Evolutionary conservation across 257 asterid species (phyloP).

Genomic region (Solanum corneliomulleri): DNA sequence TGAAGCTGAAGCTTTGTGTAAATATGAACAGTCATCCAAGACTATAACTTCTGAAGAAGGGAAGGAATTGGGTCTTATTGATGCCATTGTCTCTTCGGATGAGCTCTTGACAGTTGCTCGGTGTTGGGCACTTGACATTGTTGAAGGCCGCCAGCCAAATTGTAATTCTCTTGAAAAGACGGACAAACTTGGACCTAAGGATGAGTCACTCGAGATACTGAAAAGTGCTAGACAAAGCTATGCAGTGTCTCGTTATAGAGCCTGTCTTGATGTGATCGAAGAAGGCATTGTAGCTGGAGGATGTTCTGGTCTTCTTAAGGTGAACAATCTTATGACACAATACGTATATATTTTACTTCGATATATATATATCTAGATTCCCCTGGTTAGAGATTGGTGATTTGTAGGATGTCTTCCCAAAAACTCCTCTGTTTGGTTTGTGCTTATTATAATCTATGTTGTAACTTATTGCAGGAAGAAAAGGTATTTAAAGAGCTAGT

Average conservation of each 20-base stretch:
- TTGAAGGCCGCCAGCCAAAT: conserved; percentile 30
- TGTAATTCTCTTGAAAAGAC: conserved; percentile 34
- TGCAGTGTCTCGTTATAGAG: conserved; percentile 18
- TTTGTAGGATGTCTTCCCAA: not conserved
- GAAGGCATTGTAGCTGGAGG: conserved; percentile 42
- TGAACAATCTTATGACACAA: not conserved
- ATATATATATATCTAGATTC: too few relatives aligned
- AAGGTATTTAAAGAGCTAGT: conserved; percentile 46
- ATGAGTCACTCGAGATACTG: conserved; percentile 34
- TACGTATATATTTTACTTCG: not conserved
- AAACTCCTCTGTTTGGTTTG: not conserved
- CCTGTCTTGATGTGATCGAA: conserved; percentile 46
- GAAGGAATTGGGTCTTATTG: conserved; percentile 32
- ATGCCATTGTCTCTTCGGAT: conserved; percentile 37
- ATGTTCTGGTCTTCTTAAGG: conserved; percentile 39
- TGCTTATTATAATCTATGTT: not conserved
- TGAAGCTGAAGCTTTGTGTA: not conserved
- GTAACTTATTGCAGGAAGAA: conserved; percentile 28
- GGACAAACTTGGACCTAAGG: conserved; percentile 35
- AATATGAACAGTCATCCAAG: conserved; percentile 36
- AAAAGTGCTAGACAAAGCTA: conserved; percentile 21
- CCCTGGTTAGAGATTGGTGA: not conserved
- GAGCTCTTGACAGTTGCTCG: conserved; percentile 39
- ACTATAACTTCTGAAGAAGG: conserved; percentile 44
- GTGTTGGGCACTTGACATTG: conserved; percentile 47